Base-by-base conservation (phyloP, 2,329 filamentous ascomycete genomes). In the Tolypocladium sp. region DNA sequence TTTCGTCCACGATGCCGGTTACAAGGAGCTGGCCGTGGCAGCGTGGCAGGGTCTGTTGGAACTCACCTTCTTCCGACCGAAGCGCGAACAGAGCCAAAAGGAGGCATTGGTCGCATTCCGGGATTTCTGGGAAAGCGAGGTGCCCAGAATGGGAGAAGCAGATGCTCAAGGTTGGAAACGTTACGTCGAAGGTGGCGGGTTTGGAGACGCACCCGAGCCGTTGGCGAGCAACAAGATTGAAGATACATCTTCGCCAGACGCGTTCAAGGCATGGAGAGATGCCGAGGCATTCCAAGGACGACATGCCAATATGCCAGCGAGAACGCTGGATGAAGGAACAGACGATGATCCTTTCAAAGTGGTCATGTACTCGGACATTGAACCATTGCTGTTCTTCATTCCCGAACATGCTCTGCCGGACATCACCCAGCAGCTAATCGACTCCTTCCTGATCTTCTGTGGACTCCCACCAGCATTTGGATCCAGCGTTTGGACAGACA, bases 101-200 rank as follows among this genome's bases (percentile, higher is more conserved):
- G 62, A 64, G n/a, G 60, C 63, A 0, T 46, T 78, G 13, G 68
- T 72, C 2, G 68, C 69, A 0, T 89, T 96, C 62, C 77, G 82
- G 55, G 80, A 86, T 2, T 96, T 94, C 63, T 97, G 94, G 94
- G 91, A 96, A 60, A 90, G 86, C 59, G 93, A 97, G 68, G 80
- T 85, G 0, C 78, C 89, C 0, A 83, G 93, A 7, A 82, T 96
- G 58, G 93, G 93, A 12, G 93, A 97, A 65, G 67, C 74, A 1
- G 79, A 77, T 2, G 87, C 91, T 3, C 77, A 79, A 61, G 91
- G 92, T 1, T 97, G 92, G 92, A 70, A 67, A 2, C 67, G 75
- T n/a, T 86, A 79, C 63, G 71, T 76, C 17, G 67, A 71, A n/a
- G 67, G 65, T 20, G 68, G 60, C 1, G 73, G 68, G 17, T 60